Percentiles rank a stretch among this genome's conserved stretches.
phyloP scores from a whole-genome alignment of 208 protist species.

The Hexamita inflata region DNA sequence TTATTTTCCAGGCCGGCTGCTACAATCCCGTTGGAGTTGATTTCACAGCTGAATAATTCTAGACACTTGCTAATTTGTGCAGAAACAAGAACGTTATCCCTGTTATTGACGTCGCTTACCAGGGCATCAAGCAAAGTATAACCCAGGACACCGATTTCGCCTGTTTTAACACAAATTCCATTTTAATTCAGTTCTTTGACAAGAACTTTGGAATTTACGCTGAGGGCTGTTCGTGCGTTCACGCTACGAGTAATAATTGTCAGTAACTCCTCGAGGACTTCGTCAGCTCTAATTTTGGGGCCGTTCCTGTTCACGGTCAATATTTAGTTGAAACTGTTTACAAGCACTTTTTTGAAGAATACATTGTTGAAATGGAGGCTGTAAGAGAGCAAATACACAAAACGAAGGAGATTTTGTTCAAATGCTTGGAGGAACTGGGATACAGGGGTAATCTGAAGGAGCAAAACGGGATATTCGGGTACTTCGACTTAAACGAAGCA shows the following conservation, averaged over 20 bases:
- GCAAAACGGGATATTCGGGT: neutral
- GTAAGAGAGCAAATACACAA: neutral
- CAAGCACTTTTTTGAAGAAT: neutral
- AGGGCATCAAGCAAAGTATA: neutral
- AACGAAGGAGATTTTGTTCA: neutral
- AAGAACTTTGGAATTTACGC: neutral
- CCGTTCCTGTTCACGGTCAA: neutral
- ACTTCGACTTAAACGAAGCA: neutral
- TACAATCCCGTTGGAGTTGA: neutral
- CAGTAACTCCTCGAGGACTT: neutral
- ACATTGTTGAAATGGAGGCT: neutral
- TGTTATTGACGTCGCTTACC: neutral
- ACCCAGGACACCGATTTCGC: neutral
- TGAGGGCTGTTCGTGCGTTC: neutral
- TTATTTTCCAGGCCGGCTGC: neutral
- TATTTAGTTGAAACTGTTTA: neutral
- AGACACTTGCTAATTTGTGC: neutral
- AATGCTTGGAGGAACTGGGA: neutral
- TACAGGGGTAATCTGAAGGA: neutral
- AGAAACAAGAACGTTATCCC: neutral
- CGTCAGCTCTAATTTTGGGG: neutral
- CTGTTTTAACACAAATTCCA: neutral
- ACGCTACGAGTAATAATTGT: neutral
- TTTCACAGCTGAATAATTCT: neutral
- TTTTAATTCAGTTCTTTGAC: neutral